These are phyloP conservation scores for Immersiella caudata DNA, from an alignment of 495 filamentous ascomycete genomes.

Conservation along the genomic window DNA sequence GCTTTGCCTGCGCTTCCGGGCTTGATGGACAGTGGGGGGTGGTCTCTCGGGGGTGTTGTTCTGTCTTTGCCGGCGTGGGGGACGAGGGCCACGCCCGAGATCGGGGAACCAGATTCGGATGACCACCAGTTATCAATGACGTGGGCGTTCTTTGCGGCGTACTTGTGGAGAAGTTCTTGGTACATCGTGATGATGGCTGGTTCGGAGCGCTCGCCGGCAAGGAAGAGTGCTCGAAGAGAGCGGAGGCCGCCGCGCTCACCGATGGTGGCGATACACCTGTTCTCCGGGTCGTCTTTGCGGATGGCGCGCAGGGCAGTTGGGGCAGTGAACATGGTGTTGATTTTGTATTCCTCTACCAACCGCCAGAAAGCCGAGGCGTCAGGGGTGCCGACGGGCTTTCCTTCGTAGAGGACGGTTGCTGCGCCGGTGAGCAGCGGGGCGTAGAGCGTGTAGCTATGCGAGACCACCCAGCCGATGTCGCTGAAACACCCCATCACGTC, in stretches of 20 bases:
- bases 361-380: conserved; percentile 88
- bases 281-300: conserved; percentile 78
- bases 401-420: conserved; percentile 86
- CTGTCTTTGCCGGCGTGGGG: conserved; percentile 53
- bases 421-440: conserved; percentile 75
- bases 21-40: conserved; percentile 56
- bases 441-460: conserved; percentile 85
- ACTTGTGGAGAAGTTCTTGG: conserved; percentile 65
- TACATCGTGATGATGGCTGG: conserved; percentile 82
- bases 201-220: conserved; percentile 89
- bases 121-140: conserved; percentile 98
- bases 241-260: conserved; percentile 68
- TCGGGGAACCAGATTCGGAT: conserved; percentile 87
- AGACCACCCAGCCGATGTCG: conserved; percentile 87
- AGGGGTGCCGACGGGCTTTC: conserved; percentile 89
- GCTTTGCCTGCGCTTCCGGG: conserved; percentile 88
- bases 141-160: conserved; percentile 63
- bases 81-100: conserved; percentile 75
- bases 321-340: conserved; percentile 82
- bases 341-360: conserved; percentile 79
- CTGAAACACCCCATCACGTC: conserved; percentile 62
- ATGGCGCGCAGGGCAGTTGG: conserved; percentile 87
- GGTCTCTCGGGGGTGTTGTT: conserved; percentile 30
- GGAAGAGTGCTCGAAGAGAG: conserved; percentile 71
- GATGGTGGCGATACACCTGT: conserved; percentile 60